phyloP scores from a whole-genome alignment of 1,139 yeast genomes.

The Lodderomyces orthopsilosis region DNA sequence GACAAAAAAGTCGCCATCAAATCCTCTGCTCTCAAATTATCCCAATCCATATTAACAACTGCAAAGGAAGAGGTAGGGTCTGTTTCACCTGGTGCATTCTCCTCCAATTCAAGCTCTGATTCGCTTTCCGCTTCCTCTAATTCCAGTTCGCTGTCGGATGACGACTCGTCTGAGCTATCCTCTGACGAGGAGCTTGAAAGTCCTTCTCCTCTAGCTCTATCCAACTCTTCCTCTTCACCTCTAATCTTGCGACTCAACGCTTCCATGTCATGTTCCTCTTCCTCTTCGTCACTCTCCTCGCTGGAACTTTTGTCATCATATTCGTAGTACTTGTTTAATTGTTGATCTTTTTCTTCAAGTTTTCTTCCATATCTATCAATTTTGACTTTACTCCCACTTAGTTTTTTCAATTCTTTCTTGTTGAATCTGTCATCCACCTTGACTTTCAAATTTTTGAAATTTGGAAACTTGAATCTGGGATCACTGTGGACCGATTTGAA shows the following conservation, averaged over 20 bases:
- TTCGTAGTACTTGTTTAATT: conserved; percentile 63
- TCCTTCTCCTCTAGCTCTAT: conserved; percentile 71
- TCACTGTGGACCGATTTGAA: conserved; percentile 80
- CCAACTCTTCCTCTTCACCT: conserved; percentile 32
- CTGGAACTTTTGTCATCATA: conserved; percentile 35
- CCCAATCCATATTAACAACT: conserved; percentile 97
- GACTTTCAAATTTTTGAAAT: conserved; percentile 65
- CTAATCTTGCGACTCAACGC: conserved; percentile 15
- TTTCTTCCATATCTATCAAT: conserved; percentile 89
- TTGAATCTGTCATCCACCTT: conserved; percentile 86
- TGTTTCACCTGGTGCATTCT: conserved; percentile 68
- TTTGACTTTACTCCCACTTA: conserved; percentile 54
- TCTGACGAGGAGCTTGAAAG: conserved; percentile 23
- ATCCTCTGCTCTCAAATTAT: conserved; percentile 80
- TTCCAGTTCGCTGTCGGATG: conserved; percentile 13
- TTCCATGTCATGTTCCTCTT: conserved; percentile 17
- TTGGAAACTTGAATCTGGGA: conserved; percentile 82
- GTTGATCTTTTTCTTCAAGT: conserved; percentile 37
- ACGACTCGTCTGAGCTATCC: conserved; percentile 21
- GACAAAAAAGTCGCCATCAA: conserved; percentile 86
- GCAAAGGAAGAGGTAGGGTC: conserved; percentile 84
- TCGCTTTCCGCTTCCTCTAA: conserved; percentile 35
- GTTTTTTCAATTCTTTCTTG: conserved; percentile 62
- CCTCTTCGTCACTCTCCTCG: conserved; percentile 23
- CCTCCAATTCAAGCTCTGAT: conserved; percentile 55